Conservation (phyloP, 441 rosid species). For the Kokia cookei region DNA sequence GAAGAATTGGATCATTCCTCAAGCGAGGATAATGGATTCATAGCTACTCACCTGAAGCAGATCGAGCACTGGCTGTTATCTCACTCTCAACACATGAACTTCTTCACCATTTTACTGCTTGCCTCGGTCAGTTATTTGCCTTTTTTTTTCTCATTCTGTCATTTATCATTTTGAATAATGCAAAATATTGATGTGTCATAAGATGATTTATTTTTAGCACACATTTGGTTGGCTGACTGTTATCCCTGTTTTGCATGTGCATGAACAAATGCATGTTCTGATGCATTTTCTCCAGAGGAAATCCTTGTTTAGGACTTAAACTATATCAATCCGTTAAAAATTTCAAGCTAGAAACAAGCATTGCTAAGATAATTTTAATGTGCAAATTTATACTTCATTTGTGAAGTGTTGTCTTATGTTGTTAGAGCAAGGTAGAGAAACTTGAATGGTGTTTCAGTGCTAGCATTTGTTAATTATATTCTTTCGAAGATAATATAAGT, state of each 20-base stretch:
- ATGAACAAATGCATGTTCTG: neutral
- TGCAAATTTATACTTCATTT: neutral
- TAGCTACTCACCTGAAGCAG: slow-evolving; percentile 39
- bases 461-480: neutral
- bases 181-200: neutral
- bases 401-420: neutral
- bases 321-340: neutral
- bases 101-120: slow-evolving; percentile 78
- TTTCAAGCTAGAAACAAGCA: neutral
- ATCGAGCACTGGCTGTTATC: slow-evolving; percentile 70
- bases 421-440: neutral
- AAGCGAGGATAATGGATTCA: slow-evolving; percentile 44
- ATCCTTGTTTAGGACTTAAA: neutral
- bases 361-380: neutral
- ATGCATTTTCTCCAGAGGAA: neutral
- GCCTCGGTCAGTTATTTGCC: slow-evolving; percentile 68
- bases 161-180: neutral
- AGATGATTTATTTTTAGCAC: neutral
- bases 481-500: neutral
- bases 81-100: slow-evolving; percentile 81
- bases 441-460: neutral
- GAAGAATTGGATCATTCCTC: slow-evolving; percentile 65
- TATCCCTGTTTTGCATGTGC: neutral
- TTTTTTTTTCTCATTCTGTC: neutral
- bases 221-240: neutral